These are phyloP conservation scores for Aspergillus nidulans DNA, from an alignment of 495 filamentous ascomycete genomes.

Conservation along the genomic window DNA sequence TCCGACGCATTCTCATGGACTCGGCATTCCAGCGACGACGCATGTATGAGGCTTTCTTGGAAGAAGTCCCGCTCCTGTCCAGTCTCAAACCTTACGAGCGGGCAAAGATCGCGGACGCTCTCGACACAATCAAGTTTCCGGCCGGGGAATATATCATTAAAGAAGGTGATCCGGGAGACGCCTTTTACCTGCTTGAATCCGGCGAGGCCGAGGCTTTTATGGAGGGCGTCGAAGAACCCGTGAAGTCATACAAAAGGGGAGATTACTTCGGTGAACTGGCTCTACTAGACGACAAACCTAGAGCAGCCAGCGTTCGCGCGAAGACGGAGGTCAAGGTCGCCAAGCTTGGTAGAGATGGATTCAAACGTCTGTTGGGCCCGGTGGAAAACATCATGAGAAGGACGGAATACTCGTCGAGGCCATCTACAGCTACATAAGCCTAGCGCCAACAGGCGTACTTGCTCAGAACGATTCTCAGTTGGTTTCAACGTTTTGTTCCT, in stretches of 20 bases:
- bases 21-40: slow-evolving; percentile 91
- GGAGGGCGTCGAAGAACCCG: slow-evolving; percentile 53
- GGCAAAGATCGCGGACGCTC: slow-evolving; percentile 92
- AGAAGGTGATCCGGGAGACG: slow-evolving; percentile 87
- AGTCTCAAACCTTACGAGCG: slow-evolving; percentile 86
- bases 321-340: slow-evolving; percentile 86
- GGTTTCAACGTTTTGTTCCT: slow-evolving; percentile 8
- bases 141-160: slow-evolving; percentile 78
- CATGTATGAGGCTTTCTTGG: slow-evolving; percentile 97
- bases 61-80: slow-evolving; percentile 86
- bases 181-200: slow-evolving; percentile 86
- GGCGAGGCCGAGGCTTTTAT: slow-evolving; percentile 88
- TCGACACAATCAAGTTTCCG: slow-evolving; percentile 84
- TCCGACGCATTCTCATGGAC: slow-evolving; percentile 98
- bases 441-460: not conserved
- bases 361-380: slow-evolving; percentile 87
- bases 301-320: slow-evolving; percentile 84
- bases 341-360: slow-evolving; percentile 85
- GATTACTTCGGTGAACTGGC: slow-evolving; percentile 98
- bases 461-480: slow-evolving; percentile 1
- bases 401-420: slow-evolving; percentile 52
- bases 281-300: slow-evolving; percentile 84
- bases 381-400: slow-evolving; percentile 94
- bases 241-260: slow-evolving; percentile 80
- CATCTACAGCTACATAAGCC: slow-evolving; percentile 13